Conservation (phyloP, 495 filamentous ascomycete genomes). For the Podospora didyma region DNA sequence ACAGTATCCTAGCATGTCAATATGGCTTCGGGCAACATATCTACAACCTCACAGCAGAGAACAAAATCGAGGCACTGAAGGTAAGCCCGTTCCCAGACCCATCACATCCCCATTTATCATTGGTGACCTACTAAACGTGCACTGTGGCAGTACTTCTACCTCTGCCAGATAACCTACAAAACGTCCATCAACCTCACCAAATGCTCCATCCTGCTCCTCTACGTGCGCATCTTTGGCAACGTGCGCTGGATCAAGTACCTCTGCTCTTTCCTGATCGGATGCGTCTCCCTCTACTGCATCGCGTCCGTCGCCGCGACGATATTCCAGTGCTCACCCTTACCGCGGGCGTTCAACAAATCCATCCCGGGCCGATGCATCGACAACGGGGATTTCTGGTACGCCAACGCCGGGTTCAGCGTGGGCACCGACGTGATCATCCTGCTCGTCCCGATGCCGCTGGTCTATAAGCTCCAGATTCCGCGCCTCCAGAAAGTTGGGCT, state of each 20-base stretch:
- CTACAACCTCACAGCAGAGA: conserved; percentile 6
- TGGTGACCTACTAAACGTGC: no score
- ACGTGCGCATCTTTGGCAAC: conserved; percentile 29
- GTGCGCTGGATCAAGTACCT: conserved; percentile 26
- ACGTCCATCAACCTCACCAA: conserved; percentile 30
- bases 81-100: conserved; percentile 9
- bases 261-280: conserved; percentile 18
- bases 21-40: conserved; percentile 27
- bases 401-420: conserved; percentile 53
- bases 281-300: conserved; percentile 22
- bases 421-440: conserved; percentile 54
- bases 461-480: conserved; percentile 48
- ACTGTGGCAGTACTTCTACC: conserved; percentile 32
- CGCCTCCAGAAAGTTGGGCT: conserved; percentile 48
- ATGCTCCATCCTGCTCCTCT: conserved; percentile 33
- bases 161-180: conserved; percentile 32
- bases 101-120: background rate
- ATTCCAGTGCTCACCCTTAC: conserved; percentile 31
- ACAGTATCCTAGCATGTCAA: no score
- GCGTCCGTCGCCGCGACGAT: conserved; percentile 31
- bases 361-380: conserved; percentile 50
- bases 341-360: conserved; percentile 48
- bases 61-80: conserved; percentile 24
- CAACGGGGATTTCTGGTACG: conserved; percentile 39
- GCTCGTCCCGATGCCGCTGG: conserved; percentile 51